These are phyloP conservation scores for Fusarium denticulatum DNA, from an alignment of 2,329 filamentous ascomycete species.

Conservation along the genomic window DNA sequence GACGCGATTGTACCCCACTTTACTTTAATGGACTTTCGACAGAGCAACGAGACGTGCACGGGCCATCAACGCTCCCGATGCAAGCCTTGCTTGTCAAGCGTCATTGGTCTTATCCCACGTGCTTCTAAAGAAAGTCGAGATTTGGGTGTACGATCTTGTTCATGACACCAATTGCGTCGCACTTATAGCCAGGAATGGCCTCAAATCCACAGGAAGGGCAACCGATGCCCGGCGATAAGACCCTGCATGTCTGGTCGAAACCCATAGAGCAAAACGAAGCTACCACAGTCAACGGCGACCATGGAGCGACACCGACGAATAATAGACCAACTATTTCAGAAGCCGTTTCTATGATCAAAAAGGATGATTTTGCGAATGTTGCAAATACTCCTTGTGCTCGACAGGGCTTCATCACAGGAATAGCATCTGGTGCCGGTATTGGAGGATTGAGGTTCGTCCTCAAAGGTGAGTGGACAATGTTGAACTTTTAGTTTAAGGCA, in stretches of 20 bases:
- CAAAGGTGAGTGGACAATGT: constrained; percentile 68
- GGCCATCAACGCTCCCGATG: constrained; percentile 24
- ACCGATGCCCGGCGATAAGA: constrained; percentile 44
- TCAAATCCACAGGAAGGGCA: constrained; percentile 44
- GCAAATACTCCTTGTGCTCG: constrained; percentile 86
- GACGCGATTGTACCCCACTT: constrained; percentile 40
- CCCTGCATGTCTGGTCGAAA: constrained; percentile 51
- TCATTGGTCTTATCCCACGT: constrained; percentile 43
- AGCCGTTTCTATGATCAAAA: constrained; percentile 73
- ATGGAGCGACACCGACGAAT: constrained; percentile 35
- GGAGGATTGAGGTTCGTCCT: constrained; percentile 79
- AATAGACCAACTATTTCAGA: constrained; percentile 60
- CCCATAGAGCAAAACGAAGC: constrained; percentile 44
- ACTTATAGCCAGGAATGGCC: constrained; percentile 50
- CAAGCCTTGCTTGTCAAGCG: constrained; percentile 37
- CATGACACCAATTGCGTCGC: constrained; percentile 42
- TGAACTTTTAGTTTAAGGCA: neutral
- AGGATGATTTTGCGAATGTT: constrained; percentile 75
- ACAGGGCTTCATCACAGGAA: constrained; percentile 84
- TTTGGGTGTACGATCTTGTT: constrained; percentile 29
- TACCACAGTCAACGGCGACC: constrained; percentile 26
- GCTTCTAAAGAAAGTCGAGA: constrained; percentile 23
- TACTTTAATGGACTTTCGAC: constrained; percentile 48
- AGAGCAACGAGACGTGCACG: constrained; percentile 33
- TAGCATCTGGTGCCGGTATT: constrained; percentile 79